Evolutionary conservation across 176 grass and related monocot genomes (phyloP).

Genomic region (Calamus simplicifolius): DNA sequence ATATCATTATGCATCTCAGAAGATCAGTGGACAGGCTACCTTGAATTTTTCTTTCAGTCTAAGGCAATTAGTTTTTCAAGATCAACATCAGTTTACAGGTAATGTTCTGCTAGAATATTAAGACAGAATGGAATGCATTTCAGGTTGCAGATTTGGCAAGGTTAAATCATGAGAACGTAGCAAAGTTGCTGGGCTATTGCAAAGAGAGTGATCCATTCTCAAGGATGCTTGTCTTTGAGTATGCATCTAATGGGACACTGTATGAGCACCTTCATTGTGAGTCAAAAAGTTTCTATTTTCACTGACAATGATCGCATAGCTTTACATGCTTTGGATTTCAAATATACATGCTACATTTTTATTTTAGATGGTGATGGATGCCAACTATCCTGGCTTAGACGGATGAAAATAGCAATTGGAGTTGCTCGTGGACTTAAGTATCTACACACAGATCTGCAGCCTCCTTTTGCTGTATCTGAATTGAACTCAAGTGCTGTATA

Average conservation of each 20-base stretch:
- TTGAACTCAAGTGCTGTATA: constrained; percentile 72
- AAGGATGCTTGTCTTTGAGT: constrained; percentile 81
- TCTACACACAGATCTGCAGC: constrained; percentile 78
- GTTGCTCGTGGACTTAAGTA: constrained; percentile 63
- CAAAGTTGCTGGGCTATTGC: constrained; percentile 76
- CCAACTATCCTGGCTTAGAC: constrained; percentile 79
- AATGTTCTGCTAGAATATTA: no score
- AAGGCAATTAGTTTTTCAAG: constrained; percentile 36
- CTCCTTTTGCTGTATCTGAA: constrained; percentile 55
- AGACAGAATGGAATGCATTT: not conserved
- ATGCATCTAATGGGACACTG: constrained; percentile 87
- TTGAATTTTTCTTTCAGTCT: constrained; percentile 76
- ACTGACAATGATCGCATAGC: not conserved
- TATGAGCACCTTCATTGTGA: constrained; percentile 79
- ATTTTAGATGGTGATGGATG: constrained; percentile 64
- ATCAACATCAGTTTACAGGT: not conserved
- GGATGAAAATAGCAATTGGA: constrained; percentile 62
- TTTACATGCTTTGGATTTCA: not conserved
- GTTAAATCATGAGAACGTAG: constrained; percentile 54
- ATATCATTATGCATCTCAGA: constrained; percentile 69
- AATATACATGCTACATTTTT: not conserved
- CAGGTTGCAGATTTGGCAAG: constrained; percentile 69
- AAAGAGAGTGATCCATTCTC: constrained; percentile 72
- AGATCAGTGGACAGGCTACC: constrained; percentile 75
- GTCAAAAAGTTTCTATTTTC: not conserved